Conservation (phyloP, 108 stramenopile genomes). For the Nitzschia palea region DNA sequence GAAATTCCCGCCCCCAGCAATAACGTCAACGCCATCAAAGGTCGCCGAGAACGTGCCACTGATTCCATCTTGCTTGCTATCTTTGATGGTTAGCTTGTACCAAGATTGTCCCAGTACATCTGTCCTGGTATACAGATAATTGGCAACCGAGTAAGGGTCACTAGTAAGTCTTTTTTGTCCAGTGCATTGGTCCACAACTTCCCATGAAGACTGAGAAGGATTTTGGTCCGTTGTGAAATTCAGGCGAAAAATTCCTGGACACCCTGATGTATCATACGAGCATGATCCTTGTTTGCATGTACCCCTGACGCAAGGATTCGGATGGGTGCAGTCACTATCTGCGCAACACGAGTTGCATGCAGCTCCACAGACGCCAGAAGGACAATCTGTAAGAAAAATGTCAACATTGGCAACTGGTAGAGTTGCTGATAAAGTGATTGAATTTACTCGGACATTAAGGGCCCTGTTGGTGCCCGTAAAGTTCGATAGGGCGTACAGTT, state of each 20-base stretch:
- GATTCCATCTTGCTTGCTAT: not conserved
- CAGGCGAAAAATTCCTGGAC: not conserved
- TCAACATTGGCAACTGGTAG: not conserved
- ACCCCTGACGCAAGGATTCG: not conserved
- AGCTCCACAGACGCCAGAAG: not conserved
- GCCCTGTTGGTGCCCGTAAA: conserved; percentile 16
- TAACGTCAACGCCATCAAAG: not conserved
- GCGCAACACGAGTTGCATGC: not conserved
- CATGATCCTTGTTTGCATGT: not conserved
- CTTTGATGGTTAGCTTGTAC: not conserved
- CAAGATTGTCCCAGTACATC: not conserved
- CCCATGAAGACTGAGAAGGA: not conserved
- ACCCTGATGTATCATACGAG: not conserved
- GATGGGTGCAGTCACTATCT: not conserved
- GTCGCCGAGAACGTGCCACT: not conserved
- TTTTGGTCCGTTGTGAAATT: not conserved
- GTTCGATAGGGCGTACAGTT: conserved; percentile 23
- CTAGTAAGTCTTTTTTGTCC: not conserved
- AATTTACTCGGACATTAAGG: not conserved
- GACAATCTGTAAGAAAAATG: not conserved
- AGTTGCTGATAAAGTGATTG: not conserved
- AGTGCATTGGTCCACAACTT: not conserved
- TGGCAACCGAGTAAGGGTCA: not conserved
- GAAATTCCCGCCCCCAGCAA: not conserved
- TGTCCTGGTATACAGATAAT: not conserved